Percentiles rank a stretch among this genome's conserved stretches.
These are phyloP conservation scores for Juncus effusus DNA, from an alignment of 176 grass and related monocot genomes.

Conservation along the genomic window DNA sequence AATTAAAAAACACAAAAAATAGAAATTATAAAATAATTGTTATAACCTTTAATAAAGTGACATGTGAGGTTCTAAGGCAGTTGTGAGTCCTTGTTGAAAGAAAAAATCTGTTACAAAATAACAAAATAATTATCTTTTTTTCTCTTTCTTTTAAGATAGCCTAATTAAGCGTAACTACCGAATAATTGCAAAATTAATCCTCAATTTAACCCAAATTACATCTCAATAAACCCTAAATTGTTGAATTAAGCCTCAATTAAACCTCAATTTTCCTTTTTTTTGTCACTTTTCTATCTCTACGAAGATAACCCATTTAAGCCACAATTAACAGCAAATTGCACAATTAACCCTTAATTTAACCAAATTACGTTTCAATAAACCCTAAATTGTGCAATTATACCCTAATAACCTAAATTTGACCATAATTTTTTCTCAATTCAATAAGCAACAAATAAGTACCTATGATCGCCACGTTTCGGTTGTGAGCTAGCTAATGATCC, in stretches of 20 bases:
- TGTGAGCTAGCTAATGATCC: slow-evolving; percentile 74
- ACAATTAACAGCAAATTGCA: neutral
- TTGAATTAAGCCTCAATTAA: too few relatives aligned
- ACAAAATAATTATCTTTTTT: slow-evolving; percentile 10
- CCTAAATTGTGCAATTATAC: neutral
- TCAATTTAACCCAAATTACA: too few relatives aligned
- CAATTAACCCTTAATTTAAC: slow-evolving; percentile 7
- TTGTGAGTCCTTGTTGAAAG: slow-evolving; percentile 65
- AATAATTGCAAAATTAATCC: too few relatives aligned
- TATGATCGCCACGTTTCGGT: slow-evolving; percentile 79
- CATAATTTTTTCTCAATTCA: neutral
- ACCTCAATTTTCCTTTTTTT: too few relatives aligned
- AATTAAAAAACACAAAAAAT: neutral
- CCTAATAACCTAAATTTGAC: slow-evolving; percentile 2
- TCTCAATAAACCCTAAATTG: too few relatives aligned
- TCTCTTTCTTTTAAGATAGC: too few relatives aligned
- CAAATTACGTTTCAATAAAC: neutral
- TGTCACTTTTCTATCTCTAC: too few relatives aligned
- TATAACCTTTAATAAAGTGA: slow-evolving; percentile 76
- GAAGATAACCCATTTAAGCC: neutral
- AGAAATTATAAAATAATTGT: slow-evolving; percentile 8
- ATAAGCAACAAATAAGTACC: slow-evolving; percentile 34
- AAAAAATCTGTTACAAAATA: slow-evolving; percentile 64
- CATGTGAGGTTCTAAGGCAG: slow-evolving; percentile 69
- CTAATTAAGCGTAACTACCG: too few relatives aligned